These are phyloP conservation scores for Cutaneotrichosporon sp. DNA, from an alignment of 1,284 basidiomycete species.

Conservation along the genomic window DNA sequence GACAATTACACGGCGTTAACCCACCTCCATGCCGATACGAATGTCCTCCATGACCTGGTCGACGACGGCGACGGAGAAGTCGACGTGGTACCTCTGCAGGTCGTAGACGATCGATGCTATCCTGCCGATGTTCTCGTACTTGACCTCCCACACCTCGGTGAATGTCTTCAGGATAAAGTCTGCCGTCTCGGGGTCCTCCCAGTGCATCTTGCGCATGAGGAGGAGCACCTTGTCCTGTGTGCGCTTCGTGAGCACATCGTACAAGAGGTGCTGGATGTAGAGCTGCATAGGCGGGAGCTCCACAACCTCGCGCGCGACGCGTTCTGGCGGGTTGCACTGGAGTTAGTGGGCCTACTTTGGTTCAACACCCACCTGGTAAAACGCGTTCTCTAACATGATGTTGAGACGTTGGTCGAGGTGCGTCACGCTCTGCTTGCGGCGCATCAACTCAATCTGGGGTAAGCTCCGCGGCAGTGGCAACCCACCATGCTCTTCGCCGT, in stretches of 20 bases:
- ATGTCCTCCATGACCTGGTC: slow-evolving; percentile 95
- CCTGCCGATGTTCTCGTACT: slow-evolving; percentile 85
- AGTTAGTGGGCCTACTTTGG: no score
- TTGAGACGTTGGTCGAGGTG: slow-evolving; percentile 89
- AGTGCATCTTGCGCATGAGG: slow-evolving; percentile 88
- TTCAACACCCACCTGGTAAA: slow-evolving; percentile 81
- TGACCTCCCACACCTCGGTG: slow-evolving; percentile 95
- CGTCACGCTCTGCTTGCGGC: slow-evolving; percentile 86
- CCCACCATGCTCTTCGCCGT: slow-evolving; percentile 61
- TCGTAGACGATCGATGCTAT: slow-evolving; percentile 93
- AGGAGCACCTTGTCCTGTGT: slow-evolving; percentile 92
- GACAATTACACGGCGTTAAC: slow-evolving; percentile 8
- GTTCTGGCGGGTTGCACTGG: slow-evolving; percentile 95
- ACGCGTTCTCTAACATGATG: slow-evolving; percentile 93
- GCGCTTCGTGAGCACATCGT: slow-evolving; percentile 84
- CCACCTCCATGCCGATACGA: slow-evolving; percentile 76
- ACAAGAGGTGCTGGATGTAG: slow-evolving; percentile 90
- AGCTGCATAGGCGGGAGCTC: slow-evolving; percentile 83
- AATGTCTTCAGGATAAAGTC: slow-evolving; percentile 70
- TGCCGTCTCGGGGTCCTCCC: slow-evolving; percentile 69
- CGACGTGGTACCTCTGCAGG: slow-evolving; percentile 85
- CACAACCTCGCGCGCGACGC: slow-evolving; percentile 77
- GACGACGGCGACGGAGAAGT: slow-evolving; percentile 82
- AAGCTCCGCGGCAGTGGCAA: no score
- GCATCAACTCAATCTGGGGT: slow-evolving; percentile 92